Evolutionary conservation across 495 filamentous ascomycete species (phyloP).

Genomic region (Lasiosphaeris hirsuta): DNA sequence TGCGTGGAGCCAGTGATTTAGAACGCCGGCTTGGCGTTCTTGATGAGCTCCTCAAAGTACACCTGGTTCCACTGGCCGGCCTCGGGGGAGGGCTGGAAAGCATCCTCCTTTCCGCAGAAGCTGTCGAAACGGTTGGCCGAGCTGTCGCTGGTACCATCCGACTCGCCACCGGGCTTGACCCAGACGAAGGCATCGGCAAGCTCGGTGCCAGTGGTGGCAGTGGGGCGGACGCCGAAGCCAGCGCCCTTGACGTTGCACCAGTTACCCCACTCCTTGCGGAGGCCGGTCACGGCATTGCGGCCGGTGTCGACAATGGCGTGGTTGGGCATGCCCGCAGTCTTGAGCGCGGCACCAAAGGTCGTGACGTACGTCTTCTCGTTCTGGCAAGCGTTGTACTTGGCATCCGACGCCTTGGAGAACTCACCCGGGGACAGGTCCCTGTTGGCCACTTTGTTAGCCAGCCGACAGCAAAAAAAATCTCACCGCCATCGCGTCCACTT

Average conservation of each 20-base stretch:
- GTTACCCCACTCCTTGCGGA: conserved; percentile 69
- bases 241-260: conserved; percentile 81
- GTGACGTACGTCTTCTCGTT: conserved; percentile 75
- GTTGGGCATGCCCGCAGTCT: conserved; percentile 59
- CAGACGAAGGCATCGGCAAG: conserved; percentile 77
- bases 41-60: conserved; percentile 68
- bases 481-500: conserved; percentile 9
- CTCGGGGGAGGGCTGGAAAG: conserved; percentile 68
- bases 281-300: conserved; percentile 66
- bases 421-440: conserved; percentile 59
- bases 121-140: conserved; percentile 64
- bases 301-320: conserved; percentile 71
- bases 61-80: conserved; percentile 77
- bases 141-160: conserved; percentile 68
- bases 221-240: conserved; percentile 70
- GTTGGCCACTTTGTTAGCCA: conserved; percentile 28
- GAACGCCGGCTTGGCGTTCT: conserved; percentile 63
- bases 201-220: conserved; percentile 56
- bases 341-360: conserved; percentile 60
- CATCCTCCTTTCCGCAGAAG: conserved; percentile 63
- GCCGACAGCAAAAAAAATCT: neutral
- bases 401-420: conserved; percentile 57
- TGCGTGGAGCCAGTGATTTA: conserved; percentile 13
- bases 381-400: conserved; percentile 53
- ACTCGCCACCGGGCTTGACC: conserved; percentile 82